Evolutionary conservation across 129 eudicot genomes (phyloP).

Genomic region (Arctium minus): DNA sequence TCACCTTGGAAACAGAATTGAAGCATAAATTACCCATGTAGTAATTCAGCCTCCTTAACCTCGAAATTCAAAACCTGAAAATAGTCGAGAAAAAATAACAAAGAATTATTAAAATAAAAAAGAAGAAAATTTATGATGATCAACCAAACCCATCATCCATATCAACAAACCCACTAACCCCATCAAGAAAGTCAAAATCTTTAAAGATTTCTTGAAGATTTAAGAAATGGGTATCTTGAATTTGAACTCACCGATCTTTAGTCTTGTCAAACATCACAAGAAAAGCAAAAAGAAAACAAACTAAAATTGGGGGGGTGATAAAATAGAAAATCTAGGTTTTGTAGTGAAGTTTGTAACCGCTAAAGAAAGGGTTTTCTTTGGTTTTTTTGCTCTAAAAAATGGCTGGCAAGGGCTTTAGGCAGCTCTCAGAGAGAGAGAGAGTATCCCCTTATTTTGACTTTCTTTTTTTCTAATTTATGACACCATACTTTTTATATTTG

Average conservation of each 20-base stretch:
- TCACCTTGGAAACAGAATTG: slow-evolving; percentile 60
- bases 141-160: slow-evolving; percentile 26
- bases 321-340: slow-evolving; percentile 11
- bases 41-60: slow-evolving; percentile 23
- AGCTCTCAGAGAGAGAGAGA: not conserved
- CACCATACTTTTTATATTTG: slow-evolving; percentile 11
- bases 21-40: slow-evolving; percentile 68
- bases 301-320: slow-evolving; percentile 1
- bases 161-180: slow-evolving; percentile 32
- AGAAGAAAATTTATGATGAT: slow-evolving; percentile 21
- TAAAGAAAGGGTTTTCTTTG: slow-evolving; percentile 6
- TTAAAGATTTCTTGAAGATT: slow-evolving; percentile 14
- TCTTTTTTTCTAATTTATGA: slow-evolving; percentile 17
- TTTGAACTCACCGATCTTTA: slow-evolving; percentile 44
- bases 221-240: slow-evolving; percentile 19
- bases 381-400: slow-evolving; percentile 22
- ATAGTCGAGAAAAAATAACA: slow-evolving; percentile 33
- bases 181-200: slow-evolving; percentile 25
- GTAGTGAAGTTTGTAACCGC: slow-evolving; percentile 13
- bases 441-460: slow-evolving; percentile 50
- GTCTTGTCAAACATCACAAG: slow-evolving; percentile 27
- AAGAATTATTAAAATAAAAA: slow-evolving; percentile 20
- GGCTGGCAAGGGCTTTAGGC: slow-evolving; percentile 38
- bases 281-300: not conserved
- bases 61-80: slow-evolving; percentile 37